Conservation (phyloP, 768 basidiomycete genomes). For the Suillus decipiens region DNA sequence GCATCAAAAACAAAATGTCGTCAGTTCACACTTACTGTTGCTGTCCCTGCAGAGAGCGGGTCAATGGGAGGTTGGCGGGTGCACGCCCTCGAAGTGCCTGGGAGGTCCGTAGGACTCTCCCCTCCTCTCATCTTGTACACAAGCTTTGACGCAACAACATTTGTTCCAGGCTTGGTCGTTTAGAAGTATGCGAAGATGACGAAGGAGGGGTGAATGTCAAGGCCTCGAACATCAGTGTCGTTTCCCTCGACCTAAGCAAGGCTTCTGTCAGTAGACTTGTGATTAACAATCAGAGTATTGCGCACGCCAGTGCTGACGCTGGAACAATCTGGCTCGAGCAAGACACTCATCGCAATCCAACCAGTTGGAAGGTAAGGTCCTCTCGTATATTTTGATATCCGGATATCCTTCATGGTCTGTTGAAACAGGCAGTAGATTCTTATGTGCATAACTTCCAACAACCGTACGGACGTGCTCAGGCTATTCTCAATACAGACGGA, state of each 20-base stretch:
- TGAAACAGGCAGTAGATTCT: not conserved
- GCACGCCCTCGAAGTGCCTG: conserved; percentile 58
- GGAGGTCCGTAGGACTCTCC: conserved; percentile 49
- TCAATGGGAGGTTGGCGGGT: conserved; percentile 73
- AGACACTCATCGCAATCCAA: conserved; percentile 2
- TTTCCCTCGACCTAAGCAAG: conserved; percentile 21
- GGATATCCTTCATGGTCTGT: not conserved
- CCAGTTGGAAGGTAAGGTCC: not conserved
- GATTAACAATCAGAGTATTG: conserved; percentile 18
- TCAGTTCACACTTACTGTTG: conserved; percentile 71
- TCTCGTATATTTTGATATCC: not conserved
- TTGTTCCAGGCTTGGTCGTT: conserved; percentile 6
- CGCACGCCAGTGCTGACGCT: not conserved
- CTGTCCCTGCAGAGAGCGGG: conserved; percentile 68
- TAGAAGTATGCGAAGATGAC: conserved; percentile 3
- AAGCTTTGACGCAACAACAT: not conserved
- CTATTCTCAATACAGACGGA: conserved; percentile 55
- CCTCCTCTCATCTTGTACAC: not conserved
- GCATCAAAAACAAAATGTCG: not conserved
- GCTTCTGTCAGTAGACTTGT: conserved; percentile 10
- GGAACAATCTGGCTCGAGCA: conserved; percentile 16
- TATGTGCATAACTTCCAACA: not conserved
- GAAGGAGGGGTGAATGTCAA: conserved; percentile 17
- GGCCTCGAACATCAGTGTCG: conserved; percentile 27
- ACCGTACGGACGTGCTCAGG: conserved; percentile 60